phyloP scores from a whole-genome alignment of 1,284 basidiomycete genomes.

The Naganishia cerealis region DNA sequence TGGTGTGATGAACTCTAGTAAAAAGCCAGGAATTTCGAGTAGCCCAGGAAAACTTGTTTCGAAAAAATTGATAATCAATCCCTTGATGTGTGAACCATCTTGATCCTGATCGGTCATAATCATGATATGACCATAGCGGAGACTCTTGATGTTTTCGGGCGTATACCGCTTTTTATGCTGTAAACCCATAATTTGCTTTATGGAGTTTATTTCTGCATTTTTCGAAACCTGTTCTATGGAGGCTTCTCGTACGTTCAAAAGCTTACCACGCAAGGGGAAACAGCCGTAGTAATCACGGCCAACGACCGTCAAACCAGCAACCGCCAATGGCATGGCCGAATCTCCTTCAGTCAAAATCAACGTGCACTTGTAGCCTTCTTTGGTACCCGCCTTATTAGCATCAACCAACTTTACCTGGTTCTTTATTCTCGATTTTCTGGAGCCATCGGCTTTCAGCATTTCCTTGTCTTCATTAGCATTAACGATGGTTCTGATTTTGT shows the following conservation, averaged over 20 bases:
- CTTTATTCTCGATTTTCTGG: constrained; percentile 84
- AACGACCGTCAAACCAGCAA: constrained; percentile 90
- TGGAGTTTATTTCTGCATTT: constrained; percentile 93
- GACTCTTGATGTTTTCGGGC: constrained; percentile 63
- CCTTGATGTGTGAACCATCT: constrained; percentile 99
- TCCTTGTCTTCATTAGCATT: constrained; percentile 95
- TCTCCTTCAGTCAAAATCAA: constrained; percentile 99
- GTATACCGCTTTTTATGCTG: constrained; percentile 92
- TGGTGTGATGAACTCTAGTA: constrained; percentile 98
- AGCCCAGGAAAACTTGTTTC: constrained; percentile 97
- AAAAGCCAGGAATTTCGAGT: constrained; percentile 84
- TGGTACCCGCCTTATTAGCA: constrained; percentile 94
- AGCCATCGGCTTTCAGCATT: constrained; percentile 94
- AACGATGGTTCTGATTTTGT: constrained; percentile 90
- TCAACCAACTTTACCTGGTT: constrained; percentile 93
- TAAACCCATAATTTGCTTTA: constrained; percentile 96
- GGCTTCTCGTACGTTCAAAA: constrained; percentile 96
- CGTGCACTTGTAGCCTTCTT: constrained; percentile 78
- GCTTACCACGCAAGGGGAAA: constrained; percentile 94
- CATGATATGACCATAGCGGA: constrained; percentile 96
- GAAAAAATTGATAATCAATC: constrained; percentile 95
- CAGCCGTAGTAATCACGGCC: constrained; percentile 97
- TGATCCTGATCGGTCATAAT: constrained; percentile 99
- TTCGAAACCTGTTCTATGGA: constrained; percentile 95
- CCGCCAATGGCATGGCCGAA: constrained; percentile 94